Evolutionary conservation across 2,329 filamentous ascomycete species (phyloP).

Genomic region (Penicillium occitanis): DNA sequence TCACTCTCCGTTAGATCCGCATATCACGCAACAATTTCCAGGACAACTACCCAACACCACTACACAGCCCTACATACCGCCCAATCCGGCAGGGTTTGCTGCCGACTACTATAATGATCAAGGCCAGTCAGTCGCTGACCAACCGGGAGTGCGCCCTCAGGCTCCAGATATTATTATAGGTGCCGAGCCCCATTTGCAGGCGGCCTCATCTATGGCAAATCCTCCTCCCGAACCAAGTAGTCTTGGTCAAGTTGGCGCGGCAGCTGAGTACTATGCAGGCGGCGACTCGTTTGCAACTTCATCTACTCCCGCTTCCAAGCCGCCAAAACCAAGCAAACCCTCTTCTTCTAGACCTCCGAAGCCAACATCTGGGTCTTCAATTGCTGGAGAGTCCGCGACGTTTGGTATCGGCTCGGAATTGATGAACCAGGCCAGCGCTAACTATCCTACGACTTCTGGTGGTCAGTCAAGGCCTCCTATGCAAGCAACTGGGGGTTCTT

Average conservation of each 20-base stretch:
- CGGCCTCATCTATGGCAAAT: constrained; percentile 52
- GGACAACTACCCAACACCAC: constrained; percentile 46
- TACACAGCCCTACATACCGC: constrained; percentile 48
- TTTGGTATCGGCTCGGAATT: constrained; percentile 43
- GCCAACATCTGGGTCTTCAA: constrained; percentile 9
- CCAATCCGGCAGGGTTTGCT: constrained; percentile 53
- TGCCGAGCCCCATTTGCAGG: constrained; percentile 57
- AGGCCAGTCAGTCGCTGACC: constrained; percentile 58
- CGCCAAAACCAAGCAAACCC: constrained; percentile 34
- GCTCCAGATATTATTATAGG: constrained; percentile 55
- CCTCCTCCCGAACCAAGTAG: constrained; percentile 61
- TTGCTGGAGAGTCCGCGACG: constrained; percentile 37
- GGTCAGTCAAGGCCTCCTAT: constrained; percentile 25
- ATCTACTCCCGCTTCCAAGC: constrained; percentile 28
- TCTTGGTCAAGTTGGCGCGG: constrained; percentile 47
- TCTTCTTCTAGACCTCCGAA: constrained; percentile 15
- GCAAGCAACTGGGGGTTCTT: constrained; percentile 24
- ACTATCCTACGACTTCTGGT: constrained; percentile 25
- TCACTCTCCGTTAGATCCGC: constrained; percentile 43
- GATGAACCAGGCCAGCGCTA: constrained; percentile 25
- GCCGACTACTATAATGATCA: constrained; percentile 64
- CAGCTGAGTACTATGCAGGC: constrained; percentile 56
- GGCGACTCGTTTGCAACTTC: constrained; percentile 18
- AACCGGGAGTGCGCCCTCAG: constrained; percentile 60
- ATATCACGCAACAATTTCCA: constrained; percentile 59